phyloP scores from a whole-genome alignment of 768 basidiomycete genomes.

The Astraeus odoratus region DNA sequence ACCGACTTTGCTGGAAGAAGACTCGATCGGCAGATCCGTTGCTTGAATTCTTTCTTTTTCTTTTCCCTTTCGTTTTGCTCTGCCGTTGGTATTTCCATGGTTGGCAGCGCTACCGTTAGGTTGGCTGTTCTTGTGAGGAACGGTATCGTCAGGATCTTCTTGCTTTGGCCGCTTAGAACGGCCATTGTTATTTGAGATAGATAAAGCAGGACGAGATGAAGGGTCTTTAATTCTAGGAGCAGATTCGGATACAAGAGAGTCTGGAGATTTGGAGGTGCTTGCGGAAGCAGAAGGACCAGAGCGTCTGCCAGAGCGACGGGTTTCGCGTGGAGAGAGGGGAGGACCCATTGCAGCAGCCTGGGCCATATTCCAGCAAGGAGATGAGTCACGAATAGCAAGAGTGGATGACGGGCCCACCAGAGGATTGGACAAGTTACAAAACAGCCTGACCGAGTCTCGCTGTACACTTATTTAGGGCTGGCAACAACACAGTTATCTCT shows the following conservation, averaged over 20 bases:
- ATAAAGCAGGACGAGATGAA: slow-evolving; percentile 33
- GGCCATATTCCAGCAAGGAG: slow-evolving; percentile 39
- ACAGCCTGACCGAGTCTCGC: too few species aligned
- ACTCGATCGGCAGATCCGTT: slow-evolving; percentile 24
- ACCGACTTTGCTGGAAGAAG: slow-evolving; percentile 21
- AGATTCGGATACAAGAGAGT: slow-evolving; percentile 51
- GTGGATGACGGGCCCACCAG: slow-evolving; percentile 6
- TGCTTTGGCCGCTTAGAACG: slow-evolving; percentile 62
- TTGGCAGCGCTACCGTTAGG: slow-evolving; percentile 25
- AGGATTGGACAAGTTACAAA: slow-evolving; percentile 4
- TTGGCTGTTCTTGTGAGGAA: slow-evolving; percentile 38
- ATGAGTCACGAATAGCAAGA: slow-evolving; percentile 5
- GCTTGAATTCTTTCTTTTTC: slow-evolving; percentile 49
- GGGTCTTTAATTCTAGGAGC: slow-evolving; percentile 36
- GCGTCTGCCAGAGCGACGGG: slow-evolving; percentile 70
- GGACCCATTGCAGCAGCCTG: slow-evolving; percentile 69
- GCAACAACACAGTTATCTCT: slow-evolving; percentile 17
- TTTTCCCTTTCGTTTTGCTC: slow-evolving; percentile 58
- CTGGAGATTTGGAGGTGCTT: slow-evolving; percentile 67
- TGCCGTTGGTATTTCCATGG: slow-evolving; percentile 30
- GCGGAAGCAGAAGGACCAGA: slow-evolving; percentile 60
- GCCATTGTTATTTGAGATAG: slow-evolving; percentile 32
- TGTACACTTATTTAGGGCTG: slow-evolving; percentile 32
- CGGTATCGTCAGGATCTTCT: slow-evolving; percentile 62
- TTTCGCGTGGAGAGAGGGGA: slow-evolving; percentile 69